These are phyloP conservation scores for Chaetothyriales sp. DNA, from an alignment of 2,329 filamentous ascomycete genomes.

Conservation along the genomic window DNA sequence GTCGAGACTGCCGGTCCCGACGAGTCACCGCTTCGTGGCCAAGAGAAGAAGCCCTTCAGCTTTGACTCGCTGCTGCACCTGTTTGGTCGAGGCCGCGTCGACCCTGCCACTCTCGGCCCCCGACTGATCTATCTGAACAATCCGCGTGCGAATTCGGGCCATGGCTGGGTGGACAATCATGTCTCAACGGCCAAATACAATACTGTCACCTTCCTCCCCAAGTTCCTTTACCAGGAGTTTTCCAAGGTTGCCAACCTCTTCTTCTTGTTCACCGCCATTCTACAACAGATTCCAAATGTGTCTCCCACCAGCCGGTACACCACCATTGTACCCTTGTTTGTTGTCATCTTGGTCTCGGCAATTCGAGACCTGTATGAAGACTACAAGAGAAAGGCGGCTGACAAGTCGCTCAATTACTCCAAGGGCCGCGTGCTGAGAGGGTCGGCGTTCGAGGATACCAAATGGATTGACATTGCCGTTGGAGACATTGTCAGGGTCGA, in stretches of 20 bases:
- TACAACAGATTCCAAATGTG: slow-evolving; percentile 90
- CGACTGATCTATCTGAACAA: slow-evolving; percentile 94
- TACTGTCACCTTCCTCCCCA: slow-evolving; percentile 76
- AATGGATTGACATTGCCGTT: slow-evolving; percentile 85
- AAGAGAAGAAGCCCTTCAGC: slow-evolving; percentile 45
- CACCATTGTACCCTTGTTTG: slow-evolving; percentile 80
- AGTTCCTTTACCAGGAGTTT: slow-evolving; percentile 96
- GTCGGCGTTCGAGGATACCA: slow-evolving; percentile 68
- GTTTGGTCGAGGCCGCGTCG: slow-evolving; percentile 67
- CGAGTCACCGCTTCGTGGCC: slow-evolving; percentile 27
- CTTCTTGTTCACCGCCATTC: slow-evolving; percentile 88
- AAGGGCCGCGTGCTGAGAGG: slow-evolving; percentile 71
- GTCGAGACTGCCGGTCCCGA: slow-evolving; percentile 29
- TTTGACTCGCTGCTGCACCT: slow-evolving; percentile 61
- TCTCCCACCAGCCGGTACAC: slow-evolving; percentile 93
- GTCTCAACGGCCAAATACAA: slow-evolving; percentile 98
- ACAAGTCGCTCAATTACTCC: slow-evolving; percentile 74
- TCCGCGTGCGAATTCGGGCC: slow-evolving; percentile 70
- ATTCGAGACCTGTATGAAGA: slow-evolving; percentile 92
- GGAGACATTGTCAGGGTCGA: slow-evolving; percentile 87
- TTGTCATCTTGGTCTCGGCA: slow-evolving; percentile 87
- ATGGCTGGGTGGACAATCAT: slow-evolving; percentile 92
- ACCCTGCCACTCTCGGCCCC: slow-evolving; percentile 81
- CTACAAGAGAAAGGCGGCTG: slow-evolving; percentile 73
- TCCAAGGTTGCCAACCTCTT: slow-evolving; percentile 98